Percentiles rank a stretch among this genome's conserved stretches.
Conservation (phyloP, 2,329 filamentous ascomycete genomes). For the Penicillium sp. region DNA sequence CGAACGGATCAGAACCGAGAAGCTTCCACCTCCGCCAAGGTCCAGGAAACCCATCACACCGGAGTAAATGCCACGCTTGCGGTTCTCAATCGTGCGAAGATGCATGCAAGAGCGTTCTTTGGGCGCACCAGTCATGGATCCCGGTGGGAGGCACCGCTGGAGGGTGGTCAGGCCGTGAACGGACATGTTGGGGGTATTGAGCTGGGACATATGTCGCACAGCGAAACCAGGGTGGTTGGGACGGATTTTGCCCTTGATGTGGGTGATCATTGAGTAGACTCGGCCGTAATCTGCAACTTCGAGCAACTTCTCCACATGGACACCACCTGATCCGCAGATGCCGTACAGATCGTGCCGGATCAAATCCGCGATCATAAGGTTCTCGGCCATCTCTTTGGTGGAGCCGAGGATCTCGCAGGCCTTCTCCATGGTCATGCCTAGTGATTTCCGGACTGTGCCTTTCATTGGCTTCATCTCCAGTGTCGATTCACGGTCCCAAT, state of each 20-base stretch:
- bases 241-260: slow-evolving; percentile 59
- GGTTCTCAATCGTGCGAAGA: slow-evolving; percentile 58
- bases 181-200: slow-evolving; percentile 29
- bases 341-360: slow-evolving; percentile 88
- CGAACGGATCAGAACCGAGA: slow-evolving; percentile 81
- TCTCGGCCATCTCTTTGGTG: slow-evolving; percentile 87
- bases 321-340: slow-evolving; percentile 66
- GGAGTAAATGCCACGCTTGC: slow-evolving; percentile 66
- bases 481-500: slow-evolving; percentile 47
- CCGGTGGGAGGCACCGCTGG: slow-evolving; percentile 69
- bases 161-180: slow-evolving; percentile 62
- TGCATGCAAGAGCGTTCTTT: slow-evolving; percentile 89
- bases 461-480: slow-evolving; percentile 80
- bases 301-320: slow-evolving; percentile 68
- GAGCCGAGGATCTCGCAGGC: slow-evolving; percentile 65
- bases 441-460: slow-evolving; percentile 77
- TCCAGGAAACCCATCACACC: slow-evolving; percentile 87
- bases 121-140: slow-evolving; percentile 92
- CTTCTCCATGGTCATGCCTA: slow-evolving; percentile 58
- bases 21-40: slow-evolving; percentile 73
- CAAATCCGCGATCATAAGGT: slow-evolving; percentile 94
- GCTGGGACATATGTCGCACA: slow-evolving; percentile 25
- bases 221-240: slow-evolving; percentile 24
- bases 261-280: slow-evolving; percentile 84
- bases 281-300: slow-evolving; percentile 83